Conservation (phyloP, 225 moss, liverwort and hornwort species). For the Pseudoscleropodium purum region DNA sequence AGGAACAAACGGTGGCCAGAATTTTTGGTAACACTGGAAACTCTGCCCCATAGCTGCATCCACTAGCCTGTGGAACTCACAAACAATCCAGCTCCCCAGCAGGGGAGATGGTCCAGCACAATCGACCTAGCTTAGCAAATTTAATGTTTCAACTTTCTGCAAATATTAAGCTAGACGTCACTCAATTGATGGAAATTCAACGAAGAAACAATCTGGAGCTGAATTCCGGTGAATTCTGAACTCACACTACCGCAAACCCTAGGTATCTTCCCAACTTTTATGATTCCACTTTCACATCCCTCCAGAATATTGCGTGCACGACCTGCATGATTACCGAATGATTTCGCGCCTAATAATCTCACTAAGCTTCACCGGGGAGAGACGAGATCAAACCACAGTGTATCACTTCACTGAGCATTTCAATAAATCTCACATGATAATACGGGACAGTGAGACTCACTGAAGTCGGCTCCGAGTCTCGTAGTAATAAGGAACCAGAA, state of each 20-base stretch:
- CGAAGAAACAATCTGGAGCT: not conserved
- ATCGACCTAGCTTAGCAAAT: not conserved
- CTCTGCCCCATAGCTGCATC: slow-evolving; percentile 2
- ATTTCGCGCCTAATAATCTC: not conserved
- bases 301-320: not conserved
- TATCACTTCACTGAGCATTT: not conserved
- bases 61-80: not conserved
- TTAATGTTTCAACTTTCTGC: not conserved
- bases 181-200: not conserved
- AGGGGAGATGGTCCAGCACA: not conserved
- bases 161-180: not conserved
- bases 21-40: not conserved
- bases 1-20: not conserved
- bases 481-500: not conserved
- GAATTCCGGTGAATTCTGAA: not conserved
- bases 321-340: not conserved
- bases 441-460: not conserved
- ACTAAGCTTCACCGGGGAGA: not conserved
- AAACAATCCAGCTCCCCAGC: not conserved
- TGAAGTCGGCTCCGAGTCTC: not conserved
- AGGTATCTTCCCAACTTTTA: not conserved
- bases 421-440: not conserved
- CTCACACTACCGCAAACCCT: not conserved
- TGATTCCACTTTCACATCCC: not conserved
- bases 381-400: not conserved